phyloP scores from a whole-genome alignment of 768 basidiomycete genomes.

The Russula olivacea region DNA sequence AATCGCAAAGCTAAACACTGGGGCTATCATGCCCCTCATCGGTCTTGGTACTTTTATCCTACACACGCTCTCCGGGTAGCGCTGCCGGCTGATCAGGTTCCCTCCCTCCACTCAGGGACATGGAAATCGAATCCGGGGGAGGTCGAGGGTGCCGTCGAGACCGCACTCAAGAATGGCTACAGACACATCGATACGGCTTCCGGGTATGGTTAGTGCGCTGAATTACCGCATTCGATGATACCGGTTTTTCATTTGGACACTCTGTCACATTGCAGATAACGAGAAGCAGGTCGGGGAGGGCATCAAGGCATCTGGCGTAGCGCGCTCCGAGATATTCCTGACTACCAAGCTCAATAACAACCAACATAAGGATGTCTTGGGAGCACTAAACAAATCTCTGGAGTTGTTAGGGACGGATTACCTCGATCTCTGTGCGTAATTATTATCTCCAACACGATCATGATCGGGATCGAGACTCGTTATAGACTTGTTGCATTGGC shows the following conservation, averaged over 20 bases:
- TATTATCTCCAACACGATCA: not conserved
- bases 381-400: slow-evolving; percentile 66
- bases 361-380: slow-evolving; percentile 52
- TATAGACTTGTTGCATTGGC: slow-evolving; percentile 77
- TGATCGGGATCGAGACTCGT: not conserved
- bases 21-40: slow-evolving; percentile 58
- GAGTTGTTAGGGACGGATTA: slow-evolving; percentile 64
- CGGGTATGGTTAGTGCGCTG: slow-evolving; percentile 41
- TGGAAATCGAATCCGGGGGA: slow-evolving; percentile 70
- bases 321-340: slow-evolving; percentile 69
- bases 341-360: slow-evolving; percentile 67
- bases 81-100: not conserved
- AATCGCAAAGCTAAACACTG: slow-evolving; percentile 58
- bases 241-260: not conserved
- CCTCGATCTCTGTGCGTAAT: slow-evolving; percentile 63
- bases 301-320: slow-evolving; percentile 67
- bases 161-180: slow-evolving; percentile 71
- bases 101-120: slow-evolving; percentile 44
- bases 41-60: slow-evolving; percentile 37
- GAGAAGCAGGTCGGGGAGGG: slow-evolving; percentile 80
- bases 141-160: slow-evolving; percentile 68
- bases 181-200: slow-evolving; percentile 65
- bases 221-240: not conserved
- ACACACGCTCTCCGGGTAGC: slow-evolving; percentile 40
- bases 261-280: slow-evolving; percentile 37